Evolutionary conservation across 495 filamentous ascomycete species (phyloP).

Genomic region (Penicillium salamii): DNA sequence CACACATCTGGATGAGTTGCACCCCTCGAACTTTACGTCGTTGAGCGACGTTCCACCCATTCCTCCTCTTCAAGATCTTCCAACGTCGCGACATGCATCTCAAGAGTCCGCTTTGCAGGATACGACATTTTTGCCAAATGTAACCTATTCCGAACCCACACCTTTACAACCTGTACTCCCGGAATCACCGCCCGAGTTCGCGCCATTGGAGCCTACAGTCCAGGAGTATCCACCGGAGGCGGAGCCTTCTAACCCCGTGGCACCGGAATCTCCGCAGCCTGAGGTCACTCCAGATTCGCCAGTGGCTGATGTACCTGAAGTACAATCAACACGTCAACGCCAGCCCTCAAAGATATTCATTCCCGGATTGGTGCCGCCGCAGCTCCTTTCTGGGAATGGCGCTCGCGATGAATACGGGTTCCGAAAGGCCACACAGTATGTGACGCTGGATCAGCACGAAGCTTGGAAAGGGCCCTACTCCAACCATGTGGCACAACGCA

Average conservation of each 20-base stretch:
- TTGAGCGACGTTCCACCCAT: slow-evolving; percentile 24
- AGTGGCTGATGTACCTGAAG: slow-evolving; percentile 3
- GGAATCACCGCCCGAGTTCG: slow-evolving; percentile 3
- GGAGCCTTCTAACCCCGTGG: neutral
- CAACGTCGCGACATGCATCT: neutral
- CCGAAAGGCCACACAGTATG: slow-evolving; percentile 78
- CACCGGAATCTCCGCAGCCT: neutral
- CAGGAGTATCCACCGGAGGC: slow-evolving; percentile 7
- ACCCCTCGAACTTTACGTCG: slow-evolving; percentile 17
- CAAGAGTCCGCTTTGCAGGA: slow-evolving; percentile 3
- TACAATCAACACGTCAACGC: slow-evolving; percentile 15
- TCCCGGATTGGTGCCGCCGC: slow-evolving; percentile 41
- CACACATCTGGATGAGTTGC: slow-evolving; percentile 24
- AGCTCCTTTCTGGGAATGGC: slow-evolving; percentile 29
- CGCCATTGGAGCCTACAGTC: neutral
- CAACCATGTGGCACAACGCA: slow-evolving; percentile 63
- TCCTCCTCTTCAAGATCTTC: slow-evolving; percentile 20
- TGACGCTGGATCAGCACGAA: slow-evolving; percentile 75
- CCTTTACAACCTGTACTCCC: slow-evolving; percentile 2
- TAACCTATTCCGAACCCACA: slow-evolving; percentile 2
- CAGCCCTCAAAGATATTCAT: slow-evolving; percentile 39
- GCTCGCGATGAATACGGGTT: slow-evolving; percentile 87
- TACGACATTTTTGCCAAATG: slow-evolving; percentile 1
- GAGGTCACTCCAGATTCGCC: slow-evolving; percentile 3
- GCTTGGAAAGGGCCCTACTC: slow-evolving; percentile 73